These are phyloP conservation scores for Cucumis sativus DNA, from an alignment of 306 rosid species.

Conservation along the genomic window Cucumber_9930_V3 NC_026659.2:2667501-2668000, in stretches of 20 bases:
- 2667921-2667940: conserved; percentile 46
- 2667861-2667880: background rate
- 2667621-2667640: conserved; percentile 24
- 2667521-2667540: conserved; percentile 65
- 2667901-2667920: background rate
- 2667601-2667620: conserved; percentile 19
- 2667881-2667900: background rate
- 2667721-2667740: conserved; percentile 87
- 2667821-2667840: conserved; percentile 75
- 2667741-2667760: conserved; percentile 97
- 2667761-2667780: conserved; percentile 93
- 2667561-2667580: conserved; percentile 26
- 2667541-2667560: conserved; percentile 53
- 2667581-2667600: conserved; percentile 24
- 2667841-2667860: conserved; percentile 51
- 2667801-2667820: conserved; percentile 82
- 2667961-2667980: conserved; percentile 94
- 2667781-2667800: conserved; percentile 94
- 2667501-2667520: conserved; percentile 85
- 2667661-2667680: conserved; percentile 87
- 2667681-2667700: conserved; percentile 97
- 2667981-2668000: conserved; percentile 91
- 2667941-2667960: conserved; percentile 65
- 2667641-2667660: conserved; percentile 58
- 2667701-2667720: conserved; percentile 96